A percentile compares a stretch with the other conserved stretches of the same genome.
These are phyloP conservation scores for Ambrosia trifida DNA, from an alignment of 129 eudicot species.

Conservation along the genomic window DNA sequence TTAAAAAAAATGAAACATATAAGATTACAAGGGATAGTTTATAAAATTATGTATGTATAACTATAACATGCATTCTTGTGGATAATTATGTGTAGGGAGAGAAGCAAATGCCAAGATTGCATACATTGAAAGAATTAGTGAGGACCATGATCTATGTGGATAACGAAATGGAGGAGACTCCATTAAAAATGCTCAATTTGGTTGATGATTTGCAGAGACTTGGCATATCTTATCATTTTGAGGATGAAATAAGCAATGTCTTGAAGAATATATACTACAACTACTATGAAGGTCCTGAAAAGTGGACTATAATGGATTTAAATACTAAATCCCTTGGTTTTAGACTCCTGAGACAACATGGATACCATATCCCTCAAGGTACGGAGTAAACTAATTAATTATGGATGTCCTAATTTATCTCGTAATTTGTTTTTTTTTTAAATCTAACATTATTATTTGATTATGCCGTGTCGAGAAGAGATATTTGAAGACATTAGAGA, in stretches of 20 bases:
- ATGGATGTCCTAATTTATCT: not conserved
- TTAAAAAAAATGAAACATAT: no score
- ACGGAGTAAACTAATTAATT: not conserved
- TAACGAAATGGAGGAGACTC: conserved; percentile 7
- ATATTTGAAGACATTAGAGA: conserved; percentile 17
- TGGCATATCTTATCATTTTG: conserved; percentile 49
- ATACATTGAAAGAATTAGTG: conserved; percentile 28
- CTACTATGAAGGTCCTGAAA: conserved; percentile 3
- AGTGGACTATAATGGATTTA: conserved; percentile 14
- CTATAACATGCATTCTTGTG: not conserved
- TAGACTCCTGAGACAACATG: conserved; percentile 33
- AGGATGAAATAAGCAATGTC: conserved; percentile 28
- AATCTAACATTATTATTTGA: not conserved
- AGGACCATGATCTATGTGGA: conserved; percentile 27
- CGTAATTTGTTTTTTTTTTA: not conserved
- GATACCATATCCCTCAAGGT: conserved; percentile 50
- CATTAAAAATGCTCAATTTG: conserved; percentile 36
- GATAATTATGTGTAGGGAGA: conserved; percentile 29
- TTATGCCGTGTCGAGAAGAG: not conserved
- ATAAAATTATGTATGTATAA: not conserved
- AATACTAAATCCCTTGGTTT: conserved; percentile 42
- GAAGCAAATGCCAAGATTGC: not conserved
- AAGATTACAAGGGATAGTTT: no score
- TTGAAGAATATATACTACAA: conserved; percentile 24
- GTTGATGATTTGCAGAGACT: conserved; percentile 54